Conservation (phyloP, 352 stramenopile species). For the Globisporangium cylindrosporum region DNA sequence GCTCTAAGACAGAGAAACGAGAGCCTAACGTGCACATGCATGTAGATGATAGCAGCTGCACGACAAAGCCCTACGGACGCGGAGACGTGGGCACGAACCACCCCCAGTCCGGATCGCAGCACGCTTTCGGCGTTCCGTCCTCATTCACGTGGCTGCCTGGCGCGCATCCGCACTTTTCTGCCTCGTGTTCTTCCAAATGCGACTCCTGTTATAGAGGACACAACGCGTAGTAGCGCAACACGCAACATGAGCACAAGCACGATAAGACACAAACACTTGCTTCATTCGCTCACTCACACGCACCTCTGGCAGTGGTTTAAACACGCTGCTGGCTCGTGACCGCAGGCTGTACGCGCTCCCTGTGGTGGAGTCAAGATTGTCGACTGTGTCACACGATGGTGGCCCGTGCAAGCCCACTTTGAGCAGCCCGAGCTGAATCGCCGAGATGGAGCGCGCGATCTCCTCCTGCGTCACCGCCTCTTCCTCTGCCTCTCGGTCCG, state of each 20-base stretch:
- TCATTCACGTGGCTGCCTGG: slow-evolving; percentile 17
- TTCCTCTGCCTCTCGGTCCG: slow-evolving; percentile 24
- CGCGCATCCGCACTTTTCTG: slow-evolving; percentile 24
- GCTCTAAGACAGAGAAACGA: slow-evolving; percentile 8
- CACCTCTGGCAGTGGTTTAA: slow-evolving; percentile 39
- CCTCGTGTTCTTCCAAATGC: slow-evolving; percentile 4
- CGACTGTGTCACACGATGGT: slow-evolving; percentile 20
- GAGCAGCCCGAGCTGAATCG: slow-evolving; percentile 41
- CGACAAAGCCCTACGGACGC: slow-evolving; percentile 3
- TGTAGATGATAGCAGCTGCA: not conserved
- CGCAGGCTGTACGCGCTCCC: slow-evolving; percentile 28
- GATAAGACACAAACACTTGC: not conserved
- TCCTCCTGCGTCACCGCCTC: slow-evolving; percentile 35
- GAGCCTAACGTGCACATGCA: not conserved
- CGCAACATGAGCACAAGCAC: too few relatives aligned
- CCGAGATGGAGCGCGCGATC: slow-evolving; percentile 49
- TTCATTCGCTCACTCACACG: not conserved
- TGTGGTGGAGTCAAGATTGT: slow-evolving; percentile 34
- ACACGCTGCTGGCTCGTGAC: slow-evolving; percentile 36
- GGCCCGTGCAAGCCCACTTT: slow-evolving; percentile 24
- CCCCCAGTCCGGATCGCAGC: slow-evolving; percentile 59
- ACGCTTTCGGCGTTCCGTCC: slow-evolving; percentile 20
- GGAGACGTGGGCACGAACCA: slow-evolving; percentile 58
- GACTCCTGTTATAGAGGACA: not conserved
- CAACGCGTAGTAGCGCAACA: too few relatives aligned